A percentile compares a stretch with the other conserved stretches of the same genome.
Evolutionary conservation across 306 rosid species (phyloP).

Genomic region (Citrullus colocynthis): DNA sequence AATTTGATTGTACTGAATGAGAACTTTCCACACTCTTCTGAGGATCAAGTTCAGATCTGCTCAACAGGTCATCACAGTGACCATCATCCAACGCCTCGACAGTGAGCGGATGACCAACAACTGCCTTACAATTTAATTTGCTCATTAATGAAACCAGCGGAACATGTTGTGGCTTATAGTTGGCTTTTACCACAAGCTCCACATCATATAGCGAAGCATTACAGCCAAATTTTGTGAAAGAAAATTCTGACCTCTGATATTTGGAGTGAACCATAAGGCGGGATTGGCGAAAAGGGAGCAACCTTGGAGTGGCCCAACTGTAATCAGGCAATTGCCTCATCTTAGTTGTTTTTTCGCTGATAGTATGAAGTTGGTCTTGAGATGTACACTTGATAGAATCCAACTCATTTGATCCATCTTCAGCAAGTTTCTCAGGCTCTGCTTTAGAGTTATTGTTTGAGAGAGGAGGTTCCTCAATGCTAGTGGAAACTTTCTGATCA

Average conservation of each 20-base stretch:
- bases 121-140: slow-evolving; percentile 72
- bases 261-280: slow-evolving; percentile 58
- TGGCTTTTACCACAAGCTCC: slow-evolving; percentile 62
- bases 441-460: slow-evolving; percentile 17
- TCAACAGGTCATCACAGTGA: slow-evolving; percentile 30
- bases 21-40: slow-evolving; percentile 23
- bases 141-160: slow-evolving; percentile 92
- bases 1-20: slow-evolving; percentile 17
- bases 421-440: slow-evolving; percentile 34
- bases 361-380: slow-evolving; percentile 2
- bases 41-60: slow-evolving; percentile 19
- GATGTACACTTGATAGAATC: slow-evolving; percentile 25
- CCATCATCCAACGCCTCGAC: slow-evolving; percentile 61
- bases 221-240: slow-evolving; percentile 27
- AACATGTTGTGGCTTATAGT: slow-evolving; percentile 70
- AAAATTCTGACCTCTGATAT: slow-evolving; percentile 45
- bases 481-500: slow-evolving; percentile 24
- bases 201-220: slow-evolving; percentile 51
- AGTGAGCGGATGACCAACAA: slow-evolving; percentile 81
- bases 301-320: slow-evolving; percentile 41
- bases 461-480: slow-evolving; percentile 3
- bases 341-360: slow-evolving; percentile 17
- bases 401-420: slow-evolving; percentile 4
- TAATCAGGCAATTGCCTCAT: slow-evolving; percentile 41
- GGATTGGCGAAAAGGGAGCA: slow-evolving; percentile 76